Percentiles rank a stretch among this genome's conserved stretches.
Conservation (phyloP, 2,329 filamentous ascomycete genomes). For the Pestalotiopsis sp. region DNA sequence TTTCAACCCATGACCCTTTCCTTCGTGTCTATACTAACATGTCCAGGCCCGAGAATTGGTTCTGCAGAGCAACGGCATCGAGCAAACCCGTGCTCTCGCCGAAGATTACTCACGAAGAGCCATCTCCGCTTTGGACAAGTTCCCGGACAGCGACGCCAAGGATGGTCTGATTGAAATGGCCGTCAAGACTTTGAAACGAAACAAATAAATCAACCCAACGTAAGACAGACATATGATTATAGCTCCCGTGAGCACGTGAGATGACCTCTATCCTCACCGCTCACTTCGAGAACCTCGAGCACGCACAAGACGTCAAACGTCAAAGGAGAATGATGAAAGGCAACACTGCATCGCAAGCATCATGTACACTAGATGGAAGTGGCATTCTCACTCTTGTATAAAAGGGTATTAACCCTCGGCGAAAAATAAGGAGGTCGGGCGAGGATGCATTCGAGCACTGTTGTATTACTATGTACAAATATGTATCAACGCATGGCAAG, state of each 20-base stretch:
- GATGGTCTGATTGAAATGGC: slow-evolving; percentile 91
- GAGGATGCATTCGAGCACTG: slow-evolving; percentile 15
- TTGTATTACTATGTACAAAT: slow-evolving; percentile 22
- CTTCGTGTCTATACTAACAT: slow-evolving; percentile 9
- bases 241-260: not conserved
- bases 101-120: slow-evolving; percentile 90
- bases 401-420: not conserved
- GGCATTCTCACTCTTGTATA: not conserved
- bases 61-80: slow-evolving; percentile 78
- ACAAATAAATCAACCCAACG: slow-evolving; percentile 61
- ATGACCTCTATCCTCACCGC: not conserved
- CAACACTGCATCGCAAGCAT: not conserved
- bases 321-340: not conserved
- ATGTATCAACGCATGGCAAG: slow-evolving; percentile 7
- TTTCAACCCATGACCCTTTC: not conserved
- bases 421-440: slow-evolving; percentile 6
- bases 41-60: slow-evolving; percentile 83
- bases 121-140: slow-evolving; percentile 76
- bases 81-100: slow-evolving; percentile 87
- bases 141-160: slow-evolving; percentile 95
- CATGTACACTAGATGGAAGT: not conserved
- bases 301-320: not conserved
- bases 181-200: slow-evolving; percentile 82
- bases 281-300: not conserved
- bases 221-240: not conserved